phyloP scores from a whole-genome alignment of 345 rosid species.

The Schrenkiella parvula region DNA sequence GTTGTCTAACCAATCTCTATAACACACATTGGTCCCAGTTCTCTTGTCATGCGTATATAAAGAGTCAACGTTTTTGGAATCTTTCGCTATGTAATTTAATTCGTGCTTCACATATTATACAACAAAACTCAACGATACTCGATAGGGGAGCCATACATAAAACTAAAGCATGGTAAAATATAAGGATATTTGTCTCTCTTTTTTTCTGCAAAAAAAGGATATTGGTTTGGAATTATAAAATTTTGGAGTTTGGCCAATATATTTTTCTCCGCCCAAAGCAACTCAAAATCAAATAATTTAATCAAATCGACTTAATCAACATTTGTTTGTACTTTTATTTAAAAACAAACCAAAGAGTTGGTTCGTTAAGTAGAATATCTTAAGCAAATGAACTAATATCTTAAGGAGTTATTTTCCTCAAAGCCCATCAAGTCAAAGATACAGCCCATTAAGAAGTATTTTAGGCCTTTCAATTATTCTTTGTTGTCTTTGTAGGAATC shows the following conservation, averaged over 20 bases:
- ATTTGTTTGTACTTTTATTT: too few relatives aligned
- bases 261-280: neutral
- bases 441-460: neutral
- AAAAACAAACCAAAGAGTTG: too few relatives aligned
- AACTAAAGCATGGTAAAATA: neutral
- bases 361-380: too few relatives aligned
- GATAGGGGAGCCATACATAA: neutral
- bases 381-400: neutral
- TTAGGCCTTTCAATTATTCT: neutral
- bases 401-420: neutral
- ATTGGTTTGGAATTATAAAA: neutral
- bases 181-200: too few relatives aligned
- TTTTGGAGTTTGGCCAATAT: neutral
- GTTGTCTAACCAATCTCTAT: slow-evolving; percentile 22
- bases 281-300: neutral
- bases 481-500: neutral
- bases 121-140: neutral
- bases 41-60: neutral
- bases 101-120: neutral
- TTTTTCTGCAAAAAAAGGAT: neutral
- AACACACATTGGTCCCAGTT: slow-evolving; percentile 20
- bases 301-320: too few relatives aligned
- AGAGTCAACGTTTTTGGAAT: slow-evolving; percentile 4
- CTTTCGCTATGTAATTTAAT: neutral
- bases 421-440: neutral